Percentiles rank a stretch among this genome's conserved stretches.
These are phyloP conservation scores for Fomitiporia mediterranea DNA, from an alignment of 1,284 basidiomycete genomes.

Conservation along the genomic window DNA sequence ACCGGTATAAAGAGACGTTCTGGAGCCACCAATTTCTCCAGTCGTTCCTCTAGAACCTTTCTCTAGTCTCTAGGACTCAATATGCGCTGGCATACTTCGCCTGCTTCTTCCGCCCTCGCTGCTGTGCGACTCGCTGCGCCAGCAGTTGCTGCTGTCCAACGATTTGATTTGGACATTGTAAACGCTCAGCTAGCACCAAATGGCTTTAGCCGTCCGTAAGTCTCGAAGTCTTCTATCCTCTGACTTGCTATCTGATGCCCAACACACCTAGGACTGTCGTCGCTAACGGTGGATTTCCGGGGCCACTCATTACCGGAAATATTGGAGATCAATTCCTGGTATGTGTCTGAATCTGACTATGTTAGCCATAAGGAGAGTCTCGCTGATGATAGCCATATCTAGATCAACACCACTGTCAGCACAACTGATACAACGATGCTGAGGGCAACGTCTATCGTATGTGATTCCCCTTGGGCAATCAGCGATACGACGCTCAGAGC, in stretches of 20 bases:
- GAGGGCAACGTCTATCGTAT: slow-evolving; percentile 27
- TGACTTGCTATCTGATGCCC: background rate
- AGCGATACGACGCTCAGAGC: background rate
- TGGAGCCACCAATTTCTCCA: background rate
- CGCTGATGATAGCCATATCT: background rate
- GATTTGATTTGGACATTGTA: slow-evolving; percentile 9
- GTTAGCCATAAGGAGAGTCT: background rate
- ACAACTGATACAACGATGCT: slow-evolving; percentile 24
- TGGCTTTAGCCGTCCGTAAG: slow-evolving; percentile 18
- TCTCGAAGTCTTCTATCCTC: too few relatives aligned
- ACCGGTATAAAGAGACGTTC: background rate
- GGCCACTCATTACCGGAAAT: slow-evolving; percentile 30
- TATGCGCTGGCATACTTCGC: background rate
- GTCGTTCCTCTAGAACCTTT: background rate
- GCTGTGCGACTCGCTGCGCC: background rate
- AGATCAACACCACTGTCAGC: slow-evolving; percentile 25
- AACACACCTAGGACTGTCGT: slow-evolving; percentile 21
- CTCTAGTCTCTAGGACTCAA: background rate
- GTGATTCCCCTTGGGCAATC: background rate
- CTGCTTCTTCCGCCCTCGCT: background rate
- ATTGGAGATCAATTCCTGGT: slow-evolving; percentile 30
- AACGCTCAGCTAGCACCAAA: slow-evolving; percentile 16
- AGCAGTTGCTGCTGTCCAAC: slow-evolving; percentile 5
- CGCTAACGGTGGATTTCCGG: slow-evolving; percentile 27
- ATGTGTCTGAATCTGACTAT: background rate